These are phyloP conservation scores for Chytriomyces hyalinus DNA, from an alignment of 192 early-diverging fungal species.

Conservation along the genomic window DNA sequence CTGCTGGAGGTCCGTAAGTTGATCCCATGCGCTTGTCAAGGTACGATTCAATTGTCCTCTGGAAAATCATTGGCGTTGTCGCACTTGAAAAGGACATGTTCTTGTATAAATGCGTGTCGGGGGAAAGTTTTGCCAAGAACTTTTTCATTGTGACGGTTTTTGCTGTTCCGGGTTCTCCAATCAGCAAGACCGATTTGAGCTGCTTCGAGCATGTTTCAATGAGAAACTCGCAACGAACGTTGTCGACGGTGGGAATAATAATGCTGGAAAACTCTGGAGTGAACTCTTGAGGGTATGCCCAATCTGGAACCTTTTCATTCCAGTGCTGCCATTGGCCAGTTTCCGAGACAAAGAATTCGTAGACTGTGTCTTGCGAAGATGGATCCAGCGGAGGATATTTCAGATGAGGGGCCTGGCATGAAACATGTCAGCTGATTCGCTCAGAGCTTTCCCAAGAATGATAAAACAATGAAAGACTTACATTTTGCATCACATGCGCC, in stretches of 20 bases:
- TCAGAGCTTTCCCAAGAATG: constrained; percentile 24
- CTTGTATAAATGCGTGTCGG: constrained; percentile 66
- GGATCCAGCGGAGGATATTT: constrained; percentile 64
- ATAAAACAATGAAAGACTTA: constrained; percentile 35
- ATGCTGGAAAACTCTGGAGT: constrained; percentile 71
- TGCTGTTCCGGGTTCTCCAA: constrained; percentile 69
- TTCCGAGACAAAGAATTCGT: constrained; percentile 67
- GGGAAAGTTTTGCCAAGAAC: constrained; percentile 63
- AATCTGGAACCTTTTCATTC: constrained; percentile 59
- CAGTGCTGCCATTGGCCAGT: constrained; percentile 66
- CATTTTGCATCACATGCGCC: constrained; percentile 40
- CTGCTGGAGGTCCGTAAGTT: constrained; percentile 68
- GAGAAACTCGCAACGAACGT: constrained; percentile 65
- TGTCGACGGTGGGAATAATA: constrained; percentile 70
- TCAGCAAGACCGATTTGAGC: constrained; percentile 61
- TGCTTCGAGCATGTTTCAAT: constrained; percentile 65
- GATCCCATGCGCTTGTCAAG: constrained; percentile 72
- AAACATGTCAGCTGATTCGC: constrained; percentile 32
- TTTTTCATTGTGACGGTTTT: constrained; percentile 68
- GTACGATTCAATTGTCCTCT: constrained; percentile 68
- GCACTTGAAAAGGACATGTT: constrained; percentile 66
- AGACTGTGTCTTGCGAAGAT: constrained; percentile 60
- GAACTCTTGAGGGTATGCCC: constrained; percentile 60
- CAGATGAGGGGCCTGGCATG: constrained; percentile 57
- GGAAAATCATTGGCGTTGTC: constrained; percentile 70